phyloP scores from a whole-genome alignment of 2,329 filamentous ascomycete species.

The Fusarium secorum region DNA sequence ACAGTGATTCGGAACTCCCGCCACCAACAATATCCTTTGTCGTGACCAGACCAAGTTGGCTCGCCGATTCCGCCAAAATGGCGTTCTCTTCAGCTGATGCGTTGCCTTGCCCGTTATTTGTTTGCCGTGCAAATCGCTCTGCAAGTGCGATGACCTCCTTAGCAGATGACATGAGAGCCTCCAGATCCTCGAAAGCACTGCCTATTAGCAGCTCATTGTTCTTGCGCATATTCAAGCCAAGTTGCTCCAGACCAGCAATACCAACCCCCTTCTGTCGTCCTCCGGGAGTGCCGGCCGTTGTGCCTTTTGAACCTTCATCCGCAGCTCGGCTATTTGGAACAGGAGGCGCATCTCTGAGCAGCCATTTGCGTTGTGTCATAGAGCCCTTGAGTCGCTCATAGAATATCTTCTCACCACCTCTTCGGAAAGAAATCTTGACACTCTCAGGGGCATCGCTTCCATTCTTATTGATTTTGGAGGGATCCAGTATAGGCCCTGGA shows the following conservation, averaged over 20 bases:
- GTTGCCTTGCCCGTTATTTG: slow-evolving; percentile 65
- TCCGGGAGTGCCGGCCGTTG: slow-evolving; percentile 38
- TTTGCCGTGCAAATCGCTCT: slow-evolving; percentile 81
- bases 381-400: slow-evolving; percentile 87
- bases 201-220: slow-evolving; percentile 95
- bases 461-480: slow-evolving; percentile 42
- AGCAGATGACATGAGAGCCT: slow-evolving; percentile 95
- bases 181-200: slow-evolving; percentile 92
- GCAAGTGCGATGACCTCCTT: slow-evolving; percentile 95
- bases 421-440: slow-evolving; percentile 91
- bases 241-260: slow-evolving; percentile 89
- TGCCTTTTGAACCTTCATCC: slow-evolving; percentile 48
- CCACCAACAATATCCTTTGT: slow-evolving; percentile 94
- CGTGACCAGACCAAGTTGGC: slow-evolving; percentile 85
- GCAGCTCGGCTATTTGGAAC: slow-evolving; percentile 67
- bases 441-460: slow-evolving; percentile 70
- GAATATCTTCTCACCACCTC: slow-evolving; percentile 88
- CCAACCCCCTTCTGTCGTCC: slow-evolving; percentile 72
- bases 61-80: slow-evolving; percentile 78
- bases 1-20: slow-evolving; percentile 78
- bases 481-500: slow-evolving; percentile 73
- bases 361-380: slow-evolving; percentile 93
- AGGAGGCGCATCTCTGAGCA: slow-evolving; percentile 87
- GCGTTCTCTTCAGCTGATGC: slow-evolving; percentile 74
- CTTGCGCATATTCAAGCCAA: slow-evolving; percentile 82